Percentiles rank a stretch among this genome's conserved stretches.
These are phyloP conservation scores for Fusarium ambrosium DNA, from an alignment of 2,329 filamentous ascomycete species.

Conservation along the genomic window DNA sequence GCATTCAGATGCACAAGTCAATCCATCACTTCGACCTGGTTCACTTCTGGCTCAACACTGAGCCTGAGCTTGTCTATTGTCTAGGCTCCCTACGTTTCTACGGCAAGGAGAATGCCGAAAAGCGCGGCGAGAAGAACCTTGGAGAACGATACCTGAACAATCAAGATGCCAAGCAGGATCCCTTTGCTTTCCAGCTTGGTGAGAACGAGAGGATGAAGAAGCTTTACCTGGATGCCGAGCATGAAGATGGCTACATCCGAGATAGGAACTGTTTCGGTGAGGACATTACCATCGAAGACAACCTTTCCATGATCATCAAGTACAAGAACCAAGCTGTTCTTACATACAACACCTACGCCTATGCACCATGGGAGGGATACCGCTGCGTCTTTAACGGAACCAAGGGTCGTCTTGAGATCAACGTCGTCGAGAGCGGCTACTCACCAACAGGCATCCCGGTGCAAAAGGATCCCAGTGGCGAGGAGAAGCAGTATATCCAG, in stretches of 20 bases:
- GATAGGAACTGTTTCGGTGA: slow-evolving; percentile 74
- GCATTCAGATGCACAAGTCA: slow-evolving; percentile 72
- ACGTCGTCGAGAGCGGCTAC: slow-evolving; percentile 73
- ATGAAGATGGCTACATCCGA: slow-evolving; percentile 72
- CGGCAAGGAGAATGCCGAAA: slow-evolving; percentile 71
- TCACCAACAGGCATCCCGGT: slow-evolving; percentile 68
- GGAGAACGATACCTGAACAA: slow-evolving; percentile 65
- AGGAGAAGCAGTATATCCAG: slow-evolving; percentile 39
- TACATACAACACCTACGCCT: slow-evolving; percentile 71
- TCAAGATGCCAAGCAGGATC: slow-evolving; percentile 64
- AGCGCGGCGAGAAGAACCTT: slow-evolving; percentile 64
- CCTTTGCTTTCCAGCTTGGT: slow-evolving; percentile 70
- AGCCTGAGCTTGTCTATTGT: slow-evolving; percentile 68
- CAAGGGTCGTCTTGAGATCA: slow-evolving; percentile 69
- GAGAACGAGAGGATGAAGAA: slow-evolving; percentile 66
- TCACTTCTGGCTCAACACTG: slow-evolving; percentile 72
- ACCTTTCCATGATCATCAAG: slow-evolving; percentile 69
- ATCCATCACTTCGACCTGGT: slow-evolving; percentile 70
- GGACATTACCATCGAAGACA: slow-evolving; percentile 74
- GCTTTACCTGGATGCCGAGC: slow-evolving; percentile 72
- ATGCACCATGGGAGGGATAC: slow-evolving; percentile 73
- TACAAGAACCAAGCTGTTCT: slow-evolving; percentile 69
- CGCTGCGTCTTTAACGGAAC: slow-evolving; percentile 70
- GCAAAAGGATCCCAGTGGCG: slow-evolving; percentile 60
- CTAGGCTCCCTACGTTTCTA: slow-evolving; percentile 72